Conservation (phyloP, 352 stramenopile species). For the Aphanomyces stellatus region DNA sequence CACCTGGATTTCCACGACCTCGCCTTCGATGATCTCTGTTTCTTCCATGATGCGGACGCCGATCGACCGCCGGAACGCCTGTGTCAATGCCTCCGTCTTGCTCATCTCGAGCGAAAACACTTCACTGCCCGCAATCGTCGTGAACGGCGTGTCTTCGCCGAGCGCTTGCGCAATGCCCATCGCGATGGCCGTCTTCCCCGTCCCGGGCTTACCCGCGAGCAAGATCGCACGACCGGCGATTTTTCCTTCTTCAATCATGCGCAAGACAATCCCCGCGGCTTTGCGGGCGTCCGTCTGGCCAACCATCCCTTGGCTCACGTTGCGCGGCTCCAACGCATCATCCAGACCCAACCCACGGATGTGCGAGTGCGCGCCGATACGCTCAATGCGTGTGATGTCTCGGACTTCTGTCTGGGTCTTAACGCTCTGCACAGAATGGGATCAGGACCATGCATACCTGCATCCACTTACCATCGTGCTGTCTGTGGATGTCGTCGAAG, state of each 20-base stretch:
- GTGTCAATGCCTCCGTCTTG: slow-evolving; percentile 99
- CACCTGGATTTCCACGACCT: slow-evolving; percentile 99
- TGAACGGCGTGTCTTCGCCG: slow-evolving; percentile 98
- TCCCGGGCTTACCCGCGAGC: slow-evolving; percentile 94
- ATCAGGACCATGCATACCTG: not conserved
- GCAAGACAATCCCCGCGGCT: slow-evolving; percentile 92
- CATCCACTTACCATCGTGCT: slow-evolving; percentile 7
- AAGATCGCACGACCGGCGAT: slow-evolving; percentile 96
- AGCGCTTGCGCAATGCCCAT: slow-evolving; percentile 97
- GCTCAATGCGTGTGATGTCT: slow-evolving; percentile 97
- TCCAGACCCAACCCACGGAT: slow-evolving; percentile 97
- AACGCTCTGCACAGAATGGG: slow-evolving; percentile 40
- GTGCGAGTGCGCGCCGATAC: slow-evolving; percentile 98
- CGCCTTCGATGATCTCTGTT: slow-evolving; percentile 99
- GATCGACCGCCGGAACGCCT: slow-evolving; percentile 95
- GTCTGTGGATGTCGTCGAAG: not conserved
- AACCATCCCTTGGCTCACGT: slow-evolving; percentile 95
- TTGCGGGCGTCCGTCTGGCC: slow-evolving; percentile 91
- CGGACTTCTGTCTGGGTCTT: slow-evolving; percentile 89
- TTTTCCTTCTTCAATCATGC: slow-evolving; percentile 98
- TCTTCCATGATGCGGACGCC: slow-evolving; percentile 99
- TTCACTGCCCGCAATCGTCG: slow-evolving; percentile 96
- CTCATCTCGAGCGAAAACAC: slow-evolving; percentile 99
- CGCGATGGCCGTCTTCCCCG: slow-evolving; percentile 96
- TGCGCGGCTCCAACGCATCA: slow-evolving; percentile 92